Evolutionary conservation across 257 asterid species (phyloP).

Genomic region (Solanum chilense): DNA sequence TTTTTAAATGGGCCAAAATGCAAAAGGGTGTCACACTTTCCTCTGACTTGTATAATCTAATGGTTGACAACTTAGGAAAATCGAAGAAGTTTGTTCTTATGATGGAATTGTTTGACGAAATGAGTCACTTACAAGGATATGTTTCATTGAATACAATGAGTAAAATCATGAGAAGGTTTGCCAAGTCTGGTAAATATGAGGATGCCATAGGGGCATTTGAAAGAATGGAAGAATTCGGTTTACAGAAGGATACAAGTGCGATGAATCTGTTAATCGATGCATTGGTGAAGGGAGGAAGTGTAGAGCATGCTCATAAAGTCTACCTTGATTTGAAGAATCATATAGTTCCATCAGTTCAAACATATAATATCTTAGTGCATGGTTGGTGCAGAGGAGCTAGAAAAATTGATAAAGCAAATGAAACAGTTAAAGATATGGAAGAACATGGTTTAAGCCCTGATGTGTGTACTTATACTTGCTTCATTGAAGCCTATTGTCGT

Average conservation of each 20-base stretch:
- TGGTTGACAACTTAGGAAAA: constrained; percentile 75
- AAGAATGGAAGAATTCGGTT: constrained; percentile 33
- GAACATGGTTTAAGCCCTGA: constrained; percentile 44
- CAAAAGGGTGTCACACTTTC: constrained; percentile 27
- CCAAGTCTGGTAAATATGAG: constrained; percentile 53
- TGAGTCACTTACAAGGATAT: constrained; percentile 45
- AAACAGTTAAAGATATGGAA: constrained; percentile 46
- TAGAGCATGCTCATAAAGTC: constrained; percentile 64
- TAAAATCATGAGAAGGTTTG: constrained; percentile 56
- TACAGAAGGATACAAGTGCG: constrained; percentile 26
- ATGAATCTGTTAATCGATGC: constrained; percentile 51
- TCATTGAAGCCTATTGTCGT: constrained; percentile 57
- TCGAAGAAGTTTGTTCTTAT: constrained; percentile 42
- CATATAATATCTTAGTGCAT: constrained; percentile 61
- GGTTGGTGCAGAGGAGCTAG: constrained; percentile 78
- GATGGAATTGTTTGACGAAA: constrained; percentile 73
- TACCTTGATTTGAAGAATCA: constrained; percentile 28
- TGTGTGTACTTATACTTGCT: constrained; percentile 42
- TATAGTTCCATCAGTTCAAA: constrained; percentile 32
- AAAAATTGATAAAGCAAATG: constrained; percentile 52
- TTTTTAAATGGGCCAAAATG: constrained; percentile 69
- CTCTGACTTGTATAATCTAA: constrained; percentile 38
- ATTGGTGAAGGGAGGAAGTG: constrained; percentile 57
- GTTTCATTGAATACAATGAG: constrained; percentile 45
- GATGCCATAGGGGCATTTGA: constrained; percentile 51